Percentiles rank a stretch among this genome's conserved stretches.
phyloP scores from a whole-genome alignment of 208 protist genomes.

The Acanthamoeba healyi region DNA sequence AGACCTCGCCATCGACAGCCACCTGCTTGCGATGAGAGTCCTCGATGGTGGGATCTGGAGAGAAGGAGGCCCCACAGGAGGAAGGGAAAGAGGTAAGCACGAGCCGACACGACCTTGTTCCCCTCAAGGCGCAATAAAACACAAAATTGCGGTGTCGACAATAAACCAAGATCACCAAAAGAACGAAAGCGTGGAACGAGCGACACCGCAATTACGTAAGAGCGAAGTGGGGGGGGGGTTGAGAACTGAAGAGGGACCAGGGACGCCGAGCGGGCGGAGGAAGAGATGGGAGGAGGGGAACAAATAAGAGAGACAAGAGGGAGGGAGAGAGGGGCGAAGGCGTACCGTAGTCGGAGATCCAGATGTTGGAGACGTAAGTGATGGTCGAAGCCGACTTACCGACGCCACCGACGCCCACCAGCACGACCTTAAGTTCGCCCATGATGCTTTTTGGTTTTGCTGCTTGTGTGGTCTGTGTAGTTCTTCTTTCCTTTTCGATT shows the following conservation, averaged over 20 bases:
- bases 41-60: slow-evolving; percentile 84
- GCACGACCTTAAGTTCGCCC: slow-evolving; percentile 65
- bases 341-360: slow-evolving; percentile 58
- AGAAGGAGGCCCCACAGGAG: not conserved
- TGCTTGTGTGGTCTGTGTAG: not conserved
- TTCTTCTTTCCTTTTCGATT: not conserved
- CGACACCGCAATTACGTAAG: no score
- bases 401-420: slow-evolving; percentile 70
- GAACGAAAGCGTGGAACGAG: not conserved
- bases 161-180: not conserved
- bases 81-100: not conserved
- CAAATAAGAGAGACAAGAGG: not conserved
- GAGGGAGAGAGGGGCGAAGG: not conserved
- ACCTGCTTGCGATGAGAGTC: slow-evolving; percentile 83
- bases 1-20: slow-evolving; percentile 56
- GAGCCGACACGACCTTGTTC: not conserved
- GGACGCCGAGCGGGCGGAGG: no score
- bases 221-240: not conserved
- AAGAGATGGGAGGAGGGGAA: not conserved
- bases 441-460: not conserved
- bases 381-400: slow-evolving; percentile 58
- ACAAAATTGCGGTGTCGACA: not conserved
- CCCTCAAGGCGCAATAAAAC: not conserved
- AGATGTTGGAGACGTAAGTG: slow-evolving; percentile 61
- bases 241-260: no score